A percentile compares a stretch with the other conserved stretches of the same genome.
phyloP scores from a whole-genome alignment of 1,284 basidiomycete genomes.

The Ceratorhiza oryzae-sativae region DNA sequence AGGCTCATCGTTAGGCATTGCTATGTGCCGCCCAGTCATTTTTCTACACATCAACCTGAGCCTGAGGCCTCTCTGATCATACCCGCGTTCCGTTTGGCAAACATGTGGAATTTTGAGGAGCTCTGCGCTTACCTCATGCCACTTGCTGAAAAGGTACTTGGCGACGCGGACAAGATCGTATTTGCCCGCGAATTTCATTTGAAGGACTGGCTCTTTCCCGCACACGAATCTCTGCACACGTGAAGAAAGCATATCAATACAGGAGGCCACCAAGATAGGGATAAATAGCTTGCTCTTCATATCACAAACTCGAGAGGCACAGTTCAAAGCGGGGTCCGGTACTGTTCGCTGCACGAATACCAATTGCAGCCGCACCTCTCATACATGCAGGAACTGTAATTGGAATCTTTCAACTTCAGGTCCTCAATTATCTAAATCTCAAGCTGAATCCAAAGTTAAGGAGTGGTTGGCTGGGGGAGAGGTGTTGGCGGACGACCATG shows the following conservation, averaged over 20 bases:
- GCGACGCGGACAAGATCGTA: conserved; percentile 21
- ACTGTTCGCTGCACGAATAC: no score
- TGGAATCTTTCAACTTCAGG: no score
- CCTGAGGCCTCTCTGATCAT: background rate
- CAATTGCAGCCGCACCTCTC: no score
- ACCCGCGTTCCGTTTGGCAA: conserved; percentile 36
- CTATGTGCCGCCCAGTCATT: background rate
- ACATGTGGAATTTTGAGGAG: conserved; percentile 37
- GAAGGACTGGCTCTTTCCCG: conserved; percentile 30
- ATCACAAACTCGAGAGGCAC: conserved; percentile 11
- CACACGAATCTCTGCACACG: conserved; percentile 27
- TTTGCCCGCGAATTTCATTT: conserved; percentile 32
- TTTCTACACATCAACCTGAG: background rate
- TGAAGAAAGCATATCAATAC: background rate
- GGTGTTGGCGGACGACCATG: no score
- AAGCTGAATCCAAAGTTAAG: no score
- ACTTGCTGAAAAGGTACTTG: background rate
- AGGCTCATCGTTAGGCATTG: background rate
- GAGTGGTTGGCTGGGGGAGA: no score
- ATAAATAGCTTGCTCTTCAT: conserved; percentile 2
- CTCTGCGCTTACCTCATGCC: conserved; percentile 15
- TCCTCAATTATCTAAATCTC: no score
- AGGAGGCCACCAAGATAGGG: conserved; percentile 34
- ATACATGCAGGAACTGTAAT: no score
- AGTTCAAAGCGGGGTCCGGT: no score